phyloP scores from a whole-genome alignment of 768 basidiomycete species.

The Kwoniella botswanensis region DNA sequence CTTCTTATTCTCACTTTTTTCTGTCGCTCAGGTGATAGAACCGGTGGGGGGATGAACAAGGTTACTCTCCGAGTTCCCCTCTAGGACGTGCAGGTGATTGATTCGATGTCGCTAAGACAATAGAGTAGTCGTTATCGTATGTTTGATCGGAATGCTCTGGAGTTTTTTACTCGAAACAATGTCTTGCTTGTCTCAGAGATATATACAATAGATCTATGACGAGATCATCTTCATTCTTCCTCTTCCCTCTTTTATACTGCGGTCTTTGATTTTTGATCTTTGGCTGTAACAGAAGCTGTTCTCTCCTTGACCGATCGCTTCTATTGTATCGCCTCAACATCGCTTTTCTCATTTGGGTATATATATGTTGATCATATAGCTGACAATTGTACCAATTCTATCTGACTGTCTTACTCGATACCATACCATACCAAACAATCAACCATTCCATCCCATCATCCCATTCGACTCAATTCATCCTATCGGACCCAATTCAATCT shows the following conservation, averaged over 20 bases:
- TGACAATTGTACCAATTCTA: background rate
- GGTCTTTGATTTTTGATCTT: background rate
- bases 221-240: background rate
- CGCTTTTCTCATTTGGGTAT: background rate
- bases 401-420: background rate
- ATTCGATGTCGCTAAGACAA: background rate
- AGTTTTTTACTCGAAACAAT: background rate
- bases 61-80: background rate
- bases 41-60: background rate
- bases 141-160: background rate
- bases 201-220: background rate
- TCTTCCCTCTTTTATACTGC: background rate
- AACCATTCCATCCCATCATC: background rate
- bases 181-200: background rate
- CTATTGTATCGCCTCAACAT: background rate
- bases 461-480: background rate
- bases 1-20: background rate
- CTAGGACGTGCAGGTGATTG: background rate
- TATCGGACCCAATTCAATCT: background rate
- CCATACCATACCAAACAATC: background rate
- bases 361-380: background rate
- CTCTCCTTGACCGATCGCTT: background rate
- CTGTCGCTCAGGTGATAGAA: constrained; percentile 1
- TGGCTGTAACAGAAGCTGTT: background rate
- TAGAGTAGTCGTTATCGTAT: background rate